These are phyloP conservation scores for Fistulifera solaris DNA, from an alignment of 108 stramenopile genomes.

Conservation along the genomic window DNA sequence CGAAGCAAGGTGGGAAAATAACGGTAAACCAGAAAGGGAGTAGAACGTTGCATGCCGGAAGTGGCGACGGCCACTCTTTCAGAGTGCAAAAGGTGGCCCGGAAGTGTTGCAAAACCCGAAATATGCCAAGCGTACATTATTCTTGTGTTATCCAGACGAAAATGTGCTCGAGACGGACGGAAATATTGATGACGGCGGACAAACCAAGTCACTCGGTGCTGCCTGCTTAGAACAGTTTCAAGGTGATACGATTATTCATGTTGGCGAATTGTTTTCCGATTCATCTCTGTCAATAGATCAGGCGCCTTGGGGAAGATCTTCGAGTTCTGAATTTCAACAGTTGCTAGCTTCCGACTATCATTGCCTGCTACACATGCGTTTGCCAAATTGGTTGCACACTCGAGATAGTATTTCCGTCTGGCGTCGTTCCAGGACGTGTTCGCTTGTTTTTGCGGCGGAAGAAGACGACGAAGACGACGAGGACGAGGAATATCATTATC, in stretches of 20 bases:
- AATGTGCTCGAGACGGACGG: conserved; percentile 22
- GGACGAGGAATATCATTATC: conserved; percentile 55
- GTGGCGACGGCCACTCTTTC: conserved; percentile 22
- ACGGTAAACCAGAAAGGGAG: conserved; percentile 32
- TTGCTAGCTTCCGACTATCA: conserved; percentile 70
- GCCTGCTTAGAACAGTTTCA: conserved; percentile 64
- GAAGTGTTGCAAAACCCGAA: conserved; percentile 33
- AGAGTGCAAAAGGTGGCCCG: conserved; percentile 44
- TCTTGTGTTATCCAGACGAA: conserved; percentile 88
- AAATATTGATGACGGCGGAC: conserved; percentile 12
- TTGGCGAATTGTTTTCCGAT: conserved; percentile 73
- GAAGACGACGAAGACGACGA: conserved; percentile 37
- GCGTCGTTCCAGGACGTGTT: conserved; percentile 67
- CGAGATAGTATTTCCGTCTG: conserved; percentile 73
- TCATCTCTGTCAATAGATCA: conserved; percentile 54
- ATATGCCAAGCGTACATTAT: conserved; percentile 43
- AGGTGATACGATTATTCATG: conserved; percentile 74
- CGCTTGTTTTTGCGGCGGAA: conserved; percentile 60
- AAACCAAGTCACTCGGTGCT: conserved; percentile 42
- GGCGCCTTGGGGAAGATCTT: conserved; percentile 82
- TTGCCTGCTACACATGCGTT: conserved; percentile 60
- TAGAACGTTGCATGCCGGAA: conserved; percentile 29
- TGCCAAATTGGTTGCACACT: conserved; percentile 77
- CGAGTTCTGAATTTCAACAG: conserved; percentile 68
- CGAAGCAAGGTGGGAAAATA: conserved; percentile 52